Evolutionary conservation across 2,329 filamentous ascomycete genomes (phyloP).

Genomic region (Colletotrichum sp.): DNA sequence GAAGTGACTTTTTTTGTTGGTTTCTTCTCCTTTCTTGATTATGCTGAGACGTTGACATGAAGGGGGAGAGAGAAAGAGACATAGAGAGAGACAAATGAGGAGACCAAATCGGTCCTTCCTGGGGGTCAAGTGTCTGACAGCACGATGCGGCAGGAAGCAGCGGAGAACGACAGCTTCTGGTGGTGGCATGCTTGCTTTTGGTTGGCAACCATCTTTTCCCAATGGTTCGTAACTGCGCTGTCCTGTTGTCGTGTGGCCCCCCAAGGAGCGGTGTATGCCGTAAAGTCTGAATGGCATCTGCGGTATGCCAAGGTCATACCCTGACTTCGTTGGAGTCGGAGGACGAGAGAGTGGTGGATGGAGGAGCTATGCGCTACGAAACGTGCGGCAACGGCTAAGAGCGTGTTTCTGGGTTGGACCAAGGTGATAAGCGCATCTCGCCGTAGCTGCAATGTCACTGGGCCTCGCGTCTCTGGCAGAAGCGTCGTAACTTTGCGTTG

Average conservation of each 20-base stretch:
- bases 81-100: not conserved
- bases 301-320: not conserved
- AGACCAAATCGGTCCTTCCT: not conserved
- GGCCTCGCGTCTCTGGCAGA: conserved; percentile 7
- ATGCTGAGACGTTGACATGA: conserved; percentile 19
- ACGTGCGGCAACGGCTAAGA: not conserved
- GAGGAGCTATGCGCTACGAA: not conserved
- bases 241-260: not conserved
- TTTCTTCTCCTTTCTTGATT: not conserved
- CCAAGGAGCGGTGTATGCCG: not conserved
- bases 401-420: not conserved
- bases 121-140: not conserved
- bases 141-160: not conserved
- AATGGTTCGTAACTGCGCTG: not conserved
- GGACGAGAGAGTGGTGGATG: not conserved
- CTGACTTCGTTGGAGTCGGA: not conserved
- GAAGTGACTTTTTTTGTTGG: not conserved
- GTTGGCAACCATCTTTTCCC: not conserved
- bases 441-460: not conserved
- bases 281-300: conserved; percentile 7
- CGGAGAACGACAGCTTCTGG: not conserved
- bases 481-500: conserved; percentile 12
- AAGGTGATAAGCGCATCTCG: conserved; percentile 7
- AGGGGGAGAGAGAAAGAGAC: not conserved
- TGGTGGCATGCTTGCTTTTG: not conserved